phyloP scores from a whole-genome alignment of 2,329 filamentous ascomycete genomes.

The Penicillium freii region DNA sequence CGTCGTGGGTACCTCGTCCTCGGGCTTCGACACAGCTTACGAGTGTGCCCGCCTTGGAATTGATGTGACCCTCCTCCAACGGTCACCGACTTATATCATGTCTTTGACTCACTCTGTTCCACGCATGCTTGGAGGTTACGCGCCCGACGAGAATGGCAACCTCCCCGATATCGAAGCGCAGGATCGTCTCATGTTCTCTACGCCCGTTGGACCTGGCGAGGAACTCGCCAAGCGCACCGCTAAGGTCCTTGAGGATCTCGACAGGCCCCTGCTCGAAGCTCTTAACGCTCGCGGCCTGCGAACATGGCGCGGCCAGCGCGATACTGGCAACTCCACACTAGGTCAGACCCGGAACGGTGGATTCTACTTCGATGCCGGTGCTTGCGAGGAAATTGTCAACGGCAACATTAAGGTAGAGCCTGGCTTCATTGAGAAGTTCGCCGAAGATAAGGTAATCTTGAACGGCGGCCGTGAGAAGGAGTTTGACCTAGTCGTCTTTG shows the following conservation, averaged over 20 bases:
- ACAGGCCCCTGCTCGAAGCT: slow-evolving; percentile 23
- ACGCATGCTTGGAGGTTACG: slow-evolving; percentile 27
- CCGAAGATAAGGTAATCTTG: slow-evolving; percentile 34
- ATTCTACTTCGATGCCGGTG: slow-evolving; percentile 34
- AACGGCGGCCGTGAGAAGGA: slow-evolving; percentile 33
- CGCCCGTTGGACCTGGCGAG: slow-evolving; percentile 18
- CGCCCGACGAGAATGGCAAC: slow-evolving; percentile 11
- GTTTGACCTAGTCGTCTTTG: slow-evolving; percentile 34
- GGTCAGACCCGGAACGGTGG: slow-evolving; percentile 34
- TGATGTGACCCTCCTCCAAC: slow-evolving; percentile 31
- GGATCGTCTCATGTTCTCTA: slow-evolving; percentile 14
- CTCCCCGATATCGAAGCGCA: slow-evolving; percentile 6
- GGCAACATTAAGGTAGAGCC: slow-evolving; percentile 31
- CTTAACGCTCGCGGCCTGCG: slow-evolving; percentile 29
- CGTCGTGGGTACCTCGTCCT: slow-evolving; percentile 32
- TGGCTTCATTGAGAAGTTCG: slow-evolving; percentile 25
- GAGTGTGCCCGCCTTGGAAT: slow-evolving; percentile 27
- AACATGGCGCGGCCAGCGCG: slow-evolving; percentile 38
- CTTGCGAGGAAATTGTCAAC: slow-evolving; percentile 29
- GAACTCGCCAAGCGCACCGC: slow-evolving; percentile 21
- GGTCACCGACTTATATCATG: slow-evolving; percentile 37
- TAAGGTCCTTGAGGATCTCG: slow-evolving; percentile 23
- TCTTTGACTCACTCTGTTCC: slow-evolving; percentile 29
- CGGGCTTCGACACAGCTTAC: slow-evolving; percentile 30
- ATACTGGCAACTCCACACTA: slow-evolving; percentile 31